Evolutionary conservation across 202 grass and related monocot species (phyloP), one percentile per base, ranked within the genome.

Genomic region (Hordeum pubiflorum): DNA sequence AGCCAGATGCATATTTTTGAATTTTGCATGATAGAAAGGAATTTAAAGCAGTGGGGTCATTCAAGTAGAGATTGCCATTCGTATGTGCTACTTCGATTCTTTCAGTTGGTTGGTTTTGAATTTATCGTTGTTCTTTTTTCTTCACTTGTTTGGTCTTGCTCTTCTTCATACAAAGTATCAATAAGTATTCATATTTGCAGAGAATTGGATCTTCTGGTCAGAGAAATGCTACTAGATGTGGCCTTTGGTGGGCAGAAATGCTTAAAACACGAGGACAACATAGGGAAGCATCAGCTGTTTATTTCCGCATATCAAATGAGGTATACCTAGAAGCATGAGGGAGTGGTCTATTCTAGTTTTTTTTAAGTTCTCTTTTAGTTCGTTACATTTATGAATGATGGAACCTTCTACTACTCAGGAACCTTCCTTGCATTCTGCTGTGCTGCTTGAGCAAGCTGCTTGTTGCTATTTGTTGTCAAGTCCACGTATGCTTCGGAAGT

Each of bases 241-340:
- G 96, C 17, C 83, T 99, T 63, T 99, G 92, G 96, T 99, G 92
- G 96, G 90, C 96, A 70, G 96, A 99, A 75, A 99, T 99, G 96
- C 92, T 96, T 61, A 96, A 95, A 88, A 83, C 92, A 59, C 93
- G 85, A 65, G 87, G 83, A 39, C 96, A 96, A 15, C 93, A 89
- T 61, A 96, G 81, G 85, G 96, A 99, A 71, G 96, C 92, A 60
- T 91, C 96, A 40, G 89, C 66, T 72, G 87, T 99, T 54, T 99
- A 93, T 93, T 95, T 93, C 60, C 92, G 96, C 37, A 88, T 93
- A 74, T 99, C 96, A 76, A 99, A 85, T 90, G 96, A 96, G 92
- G 96, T 99, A 91, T 66, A 48, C 87, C 68, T 63, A 46, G 21
- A 60, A 23, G 65, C 24, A 68, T 61, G 24, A 33, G 3, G 64